Base-by-base conservation (phyloP, 352 stramenopile genomes). In the Thalassiosira ordinaria region DNA sequence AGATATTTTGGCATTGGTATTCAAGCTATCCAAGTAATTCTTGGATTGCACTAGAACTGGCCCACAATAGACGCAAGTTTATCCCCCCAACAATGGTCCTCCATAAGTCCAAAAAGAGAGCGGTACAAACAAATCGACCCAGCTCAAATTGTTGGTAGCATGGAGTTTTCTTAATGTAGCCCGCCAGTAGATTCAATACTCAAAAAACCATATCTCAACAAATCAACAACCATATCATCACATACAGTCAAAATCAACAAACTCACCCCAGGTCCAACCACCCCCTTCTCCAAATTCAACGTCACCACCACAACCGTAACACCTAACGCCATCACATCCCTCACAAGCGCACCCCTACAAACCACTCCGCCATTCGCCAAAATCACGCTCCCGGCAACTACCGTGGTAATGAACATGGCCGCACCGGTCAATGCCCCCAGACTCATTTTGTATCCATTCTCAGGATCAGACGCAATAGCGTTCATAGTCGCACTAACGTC, bases 381-480 rank as follows among this genome's bases (percentile, higher is more conserved):
- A 18, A 98, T 88, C 0, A 97, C 92, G 7, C 98, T 91, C 13
- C 96, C 96, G 7, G 96, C 93, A 4, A 99, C 95, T 33, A 98
- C 91, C 1, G 92, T 97, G 20, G 93, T 97, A 27, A 99, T 93
- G 69, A 99, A 98, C 93, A 99, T 97, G 44, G 92, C 96, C 16
- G 95, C 96, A 49, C 97, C 97, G 4, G 98, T 95, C 1, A 99
- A 86, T 47, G 97, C 96, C 37, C 98, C 98, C 60, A 99, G 89
- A 26, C 94, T 96, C 18, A 96, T 81, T 61, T 92, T 76, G 63
- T 94, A 94, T 44, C 87, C 89, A 75, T 88, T 87, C n/a, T 81
- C 72, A 9, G 74, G 75, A 80, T 90, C 78, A 26, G 52, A 79
- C 0, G 61, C 62, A 69, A 95, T 92, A 11, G 88, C 88, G 59